These are phyloP conservation scores for Pseudopithomyces chartarum DNA, from an alignment of 2,329 filamentous ascomycete genomes.

Conservation along the genomic window DNA sequence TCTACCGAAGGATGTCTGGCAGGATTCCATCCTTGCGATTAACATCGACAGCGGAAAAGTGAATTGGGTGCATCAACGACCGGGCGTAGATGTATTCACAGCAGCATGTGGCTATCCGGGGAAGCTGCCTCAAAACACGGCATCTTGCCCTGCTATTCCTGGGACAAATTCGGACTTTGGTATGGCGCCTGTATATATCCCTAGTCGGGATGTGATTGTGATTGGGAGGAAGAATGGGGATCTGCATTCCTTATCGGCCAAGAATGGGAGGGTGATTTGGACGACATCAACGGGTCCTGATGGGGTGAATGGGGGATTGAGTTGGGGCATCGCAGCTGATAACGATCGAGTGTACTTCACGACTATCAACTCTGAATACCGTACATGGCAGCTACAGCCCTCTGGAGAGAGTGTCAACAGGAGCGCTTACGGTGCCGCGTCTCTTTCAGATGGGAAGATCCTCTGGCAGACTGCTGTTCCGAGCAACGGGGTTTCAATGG, in stretches of 20 bases:
- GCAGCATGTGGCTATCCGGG: slow-evolving; percentile 15
- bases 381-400: slow-evolving; percentile 6
- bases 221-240: slow-evolving; percentile 40
- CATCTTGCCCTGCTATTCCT: slow-evolving; percentile 12
- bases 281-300: slow-evolving; percentile 27
- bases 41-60: slow-evolving; percentile 16
- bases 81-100: slow-evolving; percentile 25
- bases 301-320: slow-evolving; percentile 30
- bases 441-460: slow-evolving; percentile 10
- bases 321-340: slow-evolving; percentile 41
- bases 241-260: slow-evolving; percentile 31
- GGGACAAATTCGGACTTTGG: slow-evolving; percentile 18
- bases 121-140: background rate
- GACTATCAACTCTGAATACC: slow-evolving; percentile 24
- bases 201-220: slow-evolving; percentile 29
- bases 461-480: slow-evolving; percentile 14
- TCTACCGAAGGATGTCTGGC: slow-evolving; percentile 25
- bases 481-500: background rate
- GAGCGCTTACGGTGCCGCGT: slow-evolving; percentile 12
- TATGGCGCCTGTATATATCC: slow-evolving; percentile 33
- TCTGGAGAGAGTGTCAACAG: slow-evolving; percentile 9
- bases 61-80: slow-evolving; percentile 29
- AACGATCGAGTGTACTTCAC: slow-evolving; percentile 35
- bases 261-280: slow-evolving; percentile 31
- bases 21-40: slow-evolving; percentile 35